phyloP scores from a whole-genome alignment of 139 green algal genomes.

The Tetradesmus obliquus region DNA sequence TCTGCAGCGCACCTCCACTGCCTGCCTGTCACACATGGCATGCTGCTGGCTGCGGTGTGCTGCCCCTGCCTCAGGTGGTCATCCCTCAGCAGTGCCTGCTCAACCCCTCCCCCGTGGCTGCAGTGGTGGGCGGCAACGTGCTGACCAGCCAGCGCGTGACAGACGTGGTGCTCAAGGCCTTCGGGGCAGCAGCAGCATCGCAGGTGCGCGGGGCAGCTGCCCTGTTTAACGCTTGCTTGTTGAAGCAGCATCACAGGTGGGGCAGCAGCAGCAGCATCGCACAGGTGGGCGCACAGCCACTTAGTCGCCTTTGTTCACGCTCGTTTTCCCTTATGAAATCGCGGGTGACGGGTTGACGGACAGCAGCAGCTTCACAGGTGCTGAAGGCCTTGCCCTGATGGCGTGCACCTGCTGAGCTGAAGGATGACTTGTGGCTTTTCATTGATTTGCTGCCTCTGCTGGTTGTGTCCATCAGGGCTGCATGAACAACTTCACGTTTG shows the following conservation, averaged over 20 bases:
- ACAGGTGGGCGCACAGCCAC: no score
- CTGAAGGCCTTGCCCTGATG: no score
- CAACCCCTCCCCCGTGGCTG: conserved; percentile 76
- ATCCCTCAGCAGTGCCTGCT: conserved; percentile 75
- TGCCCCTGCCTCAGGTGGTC: conserved; percentile 24
- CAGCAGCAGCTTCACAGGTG: no score
- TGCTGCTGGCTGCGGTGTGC: neutral
- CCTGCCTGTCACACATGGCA: neutral
- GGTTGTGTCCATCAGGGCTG: conserved; percentile 80
- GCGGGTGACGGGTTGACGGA: no score
- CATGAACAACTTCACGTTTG: conserved; percentile 99
- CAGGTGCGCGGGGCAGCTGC: conserved; percentile 62
- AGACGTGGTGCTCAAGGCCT: conserved; percentile 95
- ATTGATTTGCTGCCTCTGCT: neutral
- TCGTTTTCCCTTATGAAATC: no score
- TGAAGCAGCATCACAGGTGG: conserved; percentile 42
- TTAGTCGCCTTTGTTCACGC: no score
- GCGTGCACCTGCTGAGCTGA: no score
- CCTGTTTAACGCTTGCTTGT: no score
- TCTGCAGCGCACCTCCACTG: neutral
- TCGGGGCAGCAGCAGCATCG: conserved; percentile 87
- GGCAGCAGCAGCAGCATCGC: no score
- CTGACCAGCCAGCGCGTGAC: conserved; percentile 98
- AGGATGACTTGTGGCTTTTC: no score
- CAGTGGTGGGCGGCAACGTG: conserved; percentile 98